A percentile compares a stretch with the other conserved stretches of the same genome.
These are phyloP conservation scores for Cryphonectria carpinicola DNA, from an alignment of 2,329 filamentous ascomycete genomes.

Conservation along the genomic window DNA sequence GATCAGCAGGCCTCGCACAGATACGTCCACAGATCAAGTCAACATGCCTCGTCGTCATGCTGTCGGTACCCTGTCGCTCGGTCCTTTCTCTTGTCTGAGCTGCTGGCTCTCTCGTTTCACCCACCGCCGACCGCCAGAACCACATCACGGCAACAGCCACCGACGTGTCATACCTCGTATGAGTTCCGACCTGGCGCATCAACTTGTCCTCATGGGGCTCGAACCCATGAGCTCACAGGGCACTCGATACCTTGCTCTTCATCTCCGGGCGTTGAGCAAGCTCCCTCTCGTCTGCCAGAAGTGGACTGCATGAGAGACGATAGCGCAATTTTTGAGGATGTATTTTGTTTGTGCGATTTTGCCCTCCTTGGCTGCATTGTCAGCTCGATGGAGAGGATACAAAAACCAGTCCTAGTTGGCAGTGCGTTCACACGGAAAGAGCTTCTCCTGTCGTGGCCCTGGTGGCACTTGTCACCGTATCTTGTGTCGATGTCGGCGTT, in stretches of 20 bases:
- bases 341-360: constrained; percentile 81
- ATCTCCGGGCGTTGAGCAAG: constrained; percentile 36
- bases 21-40: constrained; percentile 46
- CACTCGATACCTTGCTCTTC: constrained; percentile 51
- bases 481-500: constrained; percentile 37
- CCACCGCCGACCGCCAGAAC: constrained; percentile 43
- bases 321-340: constrained; percentile 90
- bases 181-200: constrained; percentile 63
- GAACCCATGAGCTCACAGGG: constrained; percentile 48
- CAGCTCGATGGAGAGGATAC: constrained; percentile 70
- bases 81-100: constrained; percentile 23
- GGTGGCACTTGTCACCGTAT: constrained; percentile 32
- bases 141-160: constrained; percentile 46
- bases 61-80: constrained; percentile 47
- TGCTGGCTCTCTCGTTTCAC: constrained; percentile 32
- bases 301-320: constrained; percentile 54
- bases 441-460: constrained; percentile 37
- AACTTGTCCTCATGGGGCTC: constrained; percentile 51
- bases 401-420: constrained; percentile 94
- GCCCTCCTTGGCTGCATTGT: constrained; percentile 60
- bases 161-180: constrained; percentile 50
- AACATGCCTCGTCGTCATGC: constrained; percentile 44
- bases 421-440: constrained; percentile 82
- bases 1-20: constrained; percentile 49
- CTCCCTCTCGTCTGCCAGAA: constrained; percentile 50